Evolutionary conservation across 805 yeast species (phyloP), one percentile per base, ranked within the genome.

Genomic region (Wickerhamiella galacta): DNA sequence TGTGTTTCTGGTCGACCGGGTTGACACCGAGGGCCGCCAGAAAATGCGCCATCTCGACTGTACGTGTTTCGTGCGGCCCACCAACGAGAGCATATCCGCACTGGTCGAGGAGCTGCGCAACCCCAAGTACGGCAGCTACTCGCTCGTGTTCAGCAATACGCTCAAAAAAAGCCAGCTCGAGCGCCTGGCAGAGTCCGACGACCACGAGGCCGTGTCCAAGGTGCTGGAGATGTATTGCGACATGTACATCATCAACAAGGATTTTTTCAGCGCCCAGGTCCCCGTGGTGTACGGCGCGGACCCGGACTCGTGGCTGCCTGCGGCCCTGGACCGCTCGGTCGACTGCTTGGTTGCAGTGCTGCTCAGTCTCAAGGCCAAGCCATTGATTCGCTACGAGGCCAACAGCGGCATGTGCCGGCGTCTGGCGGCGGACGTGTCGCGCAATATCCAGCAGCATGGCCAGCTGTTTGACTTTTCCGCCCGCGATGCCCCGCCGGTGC

Each of bases 151-250:
- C 61, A 77, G 72, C 50, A 83, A 83, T 51, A 60, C 71, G 11
- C 65, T 85, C 20, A 63, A 71, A 32, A 90, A 87, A 55, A 61
- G 73, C 17, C 78, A 80, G 41, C 53, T 90, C 43, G 99, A 90
- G 51, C 64, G 79, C 32, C 51, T 90, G 30, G 96, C 98, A 0
- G 94, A 82, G 52, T 68, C 80, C 3, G 99, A 90, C 53, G 90
- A 80, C 48, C 63, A 73, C 46, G 96, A 87, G 50, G 70, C 72
- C 7, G 77, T 90, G 7, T 58, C 64, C 4, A 68, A 68, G 37
- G 82, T 90, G 4, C 72, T 76, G 33, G 98, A 90, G 49, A 50
- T 85, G 25, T 90, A 82, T 50, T 79, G 75, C 44, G 95, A 90
- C 53, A 85, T 76, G 50, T 63, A 70, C 40, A 72, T 80, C 6